phyloP scores from a whole-genome alignment of 2,329 filamentous ascomycete species.

The Apiospora saccharicola region DNA sequence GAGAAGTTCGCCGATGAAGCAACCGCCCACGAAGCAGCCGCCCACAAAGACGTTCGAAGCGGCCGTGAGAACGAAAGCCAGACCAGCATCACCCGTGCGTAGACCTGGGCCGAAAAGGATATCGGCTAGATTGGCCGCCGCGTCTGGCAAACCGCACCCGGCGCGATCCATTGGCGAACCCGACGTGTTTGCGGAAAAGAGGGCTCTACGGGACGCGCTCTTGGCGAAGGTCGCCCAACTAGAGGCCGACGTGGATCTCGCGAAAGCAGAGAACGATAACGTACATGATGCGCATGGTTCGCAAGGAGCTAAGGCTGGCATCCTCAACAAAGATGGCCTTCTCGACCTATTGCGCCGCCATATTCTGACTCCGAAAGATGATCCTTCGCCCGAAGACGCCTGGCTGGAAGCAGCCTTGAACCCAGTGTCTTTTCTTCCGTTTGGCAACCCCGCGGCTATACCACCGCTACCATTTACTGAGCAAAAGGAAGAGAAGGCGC shows the following conservation, averaged over 20 bases:
- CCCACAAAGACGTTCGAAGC: constrained; percentile 41
- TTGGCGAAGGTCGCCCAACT: constrained; percentile 63
- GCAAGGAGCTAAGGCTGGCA: constrained; percentile 38
- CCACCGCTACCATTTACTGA: constrained; percentile 36
- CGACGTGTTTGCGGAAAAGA: constrained; percentile 57
- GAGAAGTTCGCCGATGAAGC: constrained; percentile 59
- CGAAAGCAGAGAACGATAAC: constrained; percentile 65
- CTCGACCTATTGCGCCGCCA: constrained; percentile 51
- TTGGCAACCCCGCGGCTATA: constrained; percentile 47
- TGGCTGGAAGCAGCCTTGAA: constrained; percentile 59
- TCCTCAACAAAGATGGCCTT: constrained; percentile 47
- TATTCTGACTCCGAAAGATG: constrained; percentile 47
- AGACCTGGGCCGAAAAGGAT: not conserved
- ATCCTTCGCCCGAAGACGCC: constrained; percentile 40
- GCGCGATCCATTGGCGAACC: constrained; percentile 51
- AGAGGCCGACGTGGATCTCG: constrained; percentile 64
- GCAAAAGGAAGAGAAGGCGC: constrained; percentile 41
- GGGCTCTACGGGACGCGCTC: constrained; percentile 59
- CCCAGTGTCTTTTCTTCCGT: constrained; percentile 60
- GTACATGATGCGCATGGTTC: constrained; percentile 53
- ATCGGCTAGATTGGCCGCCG: not conserved
- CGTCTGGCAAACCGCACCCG: constrained; percentile 38
- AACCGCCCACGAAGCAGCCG: constrained; percentile 49
- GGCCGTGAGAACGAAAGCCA: constrained; percentile 1
- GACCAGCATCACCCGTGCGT: constrained; percentile 28